Conservation (phyloP, 441 rosid genomes). For the Pelargonium australe region DNA sequence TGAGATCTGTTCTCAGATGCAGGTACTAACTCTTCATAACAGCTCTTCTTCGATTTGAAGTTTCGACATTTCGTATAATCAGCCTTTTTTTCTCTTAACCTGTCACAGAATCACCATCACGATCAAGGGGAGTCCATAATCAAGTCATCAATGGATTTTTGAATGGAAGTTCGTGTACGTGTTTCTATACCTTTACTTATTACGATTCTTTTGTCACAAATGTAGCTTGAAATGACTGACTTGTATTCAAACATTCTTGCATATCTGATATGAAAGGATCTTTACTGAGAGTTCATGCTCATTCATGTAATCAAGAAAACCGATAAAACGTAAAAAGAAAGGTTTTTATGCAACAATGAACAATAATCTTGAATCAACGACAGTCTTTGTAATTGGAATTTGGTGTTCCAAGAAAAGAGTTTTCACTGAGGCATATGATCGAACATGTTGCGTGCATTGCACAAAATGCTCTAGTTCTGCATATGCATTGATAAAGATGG, state of each 20-base stretch:
- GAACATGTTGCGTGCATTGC: constrained; percentile 61
- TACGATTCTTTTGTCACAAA: too few species aligned
- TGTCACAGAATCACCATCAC: constrained; percentile 33
- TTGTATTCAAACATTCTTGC: too few species aligned
- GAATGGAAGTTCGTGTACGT: too few species aligned
- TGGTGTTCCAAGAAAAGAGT: constrained; percentile 70
- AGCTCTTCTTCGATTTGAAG: constrained; percentile 3
- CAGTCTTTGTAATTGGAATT: too few species aligned
- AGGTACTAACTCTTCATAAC: constrained; percentile 29
- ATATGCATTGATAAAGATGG: constrained; percentile 43
- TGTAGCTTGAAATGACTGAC: too few species aligned
- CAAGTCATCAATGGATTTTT: constrained; percentile 13
- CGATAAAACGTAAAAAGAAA: too few species aligned
- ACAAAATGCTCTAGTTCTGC: constrained; percentile 31
- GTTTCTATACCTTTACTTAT: too few species aligned
- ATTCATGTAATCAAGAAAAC: too few species aligned
- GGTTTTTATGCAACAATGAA: too few species aligned
- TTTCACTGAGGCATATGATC: constrained; percentile 55
- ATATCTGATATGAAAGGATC: too few species aligned
- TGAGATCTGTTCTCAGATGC: constrained; percentile 43
- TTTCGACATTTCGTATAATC: constrained; percentile 8
- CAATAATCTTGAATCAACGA: too few species aligned
- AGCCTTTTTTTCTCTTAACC: constrained; percentile 20
- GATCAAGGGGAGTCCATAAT: constrained; percentile 20
- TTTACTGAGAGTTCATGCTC: too few species aligned